These are phyloP conservation scores for Ophiocordyceps robertsii DNA, from an alignment of 2,329 filamentous ascomycete species.

Conservation along the genomic window DNA sequence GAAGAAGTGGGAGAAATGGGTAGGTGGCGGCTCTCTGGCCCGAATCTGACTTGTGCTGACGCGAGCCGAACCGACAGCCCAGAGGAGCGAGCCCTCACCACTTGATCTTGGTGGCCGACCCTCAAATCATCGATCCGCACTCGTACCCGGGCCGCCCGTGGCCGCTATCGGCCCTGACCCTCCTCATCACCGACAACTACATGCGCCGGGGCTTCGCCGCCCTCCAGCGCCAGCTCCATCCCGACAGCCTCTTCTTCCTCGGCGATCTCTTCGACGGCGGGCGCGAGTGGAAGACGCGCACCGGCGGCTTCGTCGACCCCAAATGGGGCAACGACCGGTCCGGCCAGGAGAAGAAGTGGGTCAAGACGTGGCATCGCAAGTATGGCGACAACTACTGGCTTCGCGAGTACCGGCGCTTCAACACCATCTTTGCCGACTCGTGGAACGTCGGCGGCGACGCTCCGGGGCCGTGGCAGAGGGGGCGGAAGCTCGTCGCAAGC, in stretches of 20 bases:
- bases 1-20: conserved; percentile 88
- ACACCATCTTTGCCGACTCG: conserved; percentile 66
- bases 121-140: conserved; percentile 84
- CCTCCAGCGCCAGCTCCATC: conserved; percentile 62
- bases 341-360: conserved; percentile 33
- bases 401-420: conserved; percentile 73
- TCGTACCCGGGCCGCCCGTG: conserved; percentile 76
- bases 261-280: conserved; percentile 94
- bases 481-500: conserved; percentile 68
- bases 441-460: conserved; percentile 46
- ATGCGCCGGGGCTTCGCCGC: conserved; percentile 69
- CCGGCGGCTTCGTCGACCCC: conserved; percentile 45
- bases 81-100: conserved; percentile 67
- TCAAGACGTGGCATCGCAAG: conserved; percentile 56
- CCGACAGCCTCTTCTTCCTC: conserved; percentile 80
- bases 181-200: conserved; percentile 72
- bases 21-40: conserved; percentile 33
- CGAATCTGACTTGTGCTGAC: no score
- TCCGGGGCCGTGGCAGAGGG: conserved; percentile 45
- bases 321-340: conserved; percentile 41
- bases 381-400: conserved; percentile 81
- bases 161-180: conserved; percentile 39
- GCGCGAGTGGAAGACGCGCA: conserved; percentile 75
- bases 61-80: conserved; percentile 41
- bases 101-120: conserved; percentile 75